These are phyloP conservation scores for Heliamphora exappendiculata DNA, from an alignment of 148 eudicot species.

Conservation along the genomic window DNA sequence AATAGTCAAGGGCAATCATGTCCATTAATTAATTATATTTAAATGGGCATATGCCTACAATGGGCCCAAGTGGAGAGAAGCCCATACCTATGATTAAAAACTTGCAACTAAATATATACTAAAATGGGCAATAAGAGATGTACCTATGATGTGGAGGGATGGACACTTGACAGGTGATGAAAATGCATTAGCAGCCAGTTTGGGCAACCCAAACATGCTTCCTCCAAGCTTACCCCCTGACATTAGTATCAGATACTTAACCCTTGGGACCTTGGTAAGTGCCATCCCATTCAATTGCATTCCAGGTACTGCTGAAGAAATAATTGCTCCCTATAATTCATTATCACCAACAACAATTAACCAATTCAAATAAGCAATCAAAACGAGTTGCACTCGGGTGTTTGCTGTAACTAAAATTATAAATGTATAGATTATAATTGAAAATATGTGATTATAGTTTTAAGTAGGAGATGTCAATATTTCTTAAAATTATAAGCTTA, in stretches of 20 bases:
- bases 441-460: too few relatives aligned
- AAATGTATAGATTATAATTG: too few relatives aligned
- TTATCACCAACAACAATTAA: background rate
- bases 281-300: conserved; percentile 26
- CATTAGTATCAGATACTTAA: conserved; percentile 11
- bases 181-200: conserved; percentile 22
- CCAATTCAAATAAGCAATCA: background rate
- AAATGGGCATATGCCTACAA: too few relatives aligned
- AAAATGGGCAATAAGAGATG: too few relatives aligned
- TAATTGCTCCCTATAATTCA: conserved; percentile 16
- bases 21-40: too few relatives aligned
- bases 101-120: background rate
- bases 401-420: too few relatives aligned
- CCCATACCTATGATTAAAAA: too few relatives aligned
- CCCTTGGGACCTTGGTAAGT: conserved; percentile 6
- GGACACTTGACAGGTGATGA: background rate
- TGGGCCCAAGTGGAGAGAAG: too few relatives aligned
- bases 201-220: background rate
- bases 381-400: too few relatives aligned
- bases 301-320: conserved; percentile 28
- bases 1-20: too few relatives aligned
- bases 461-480: too few relatives aligned
- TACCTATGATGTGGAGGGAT: conserved; percentile 21
- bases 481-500: too few relatives aligned
- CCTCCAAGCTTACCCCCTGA: conserved; percentile 20